Evolutionary conservation across 2,329 filamentous ascomycete species (phyloP).

Genomic region (Sordariomycetes sp.): DNA sequence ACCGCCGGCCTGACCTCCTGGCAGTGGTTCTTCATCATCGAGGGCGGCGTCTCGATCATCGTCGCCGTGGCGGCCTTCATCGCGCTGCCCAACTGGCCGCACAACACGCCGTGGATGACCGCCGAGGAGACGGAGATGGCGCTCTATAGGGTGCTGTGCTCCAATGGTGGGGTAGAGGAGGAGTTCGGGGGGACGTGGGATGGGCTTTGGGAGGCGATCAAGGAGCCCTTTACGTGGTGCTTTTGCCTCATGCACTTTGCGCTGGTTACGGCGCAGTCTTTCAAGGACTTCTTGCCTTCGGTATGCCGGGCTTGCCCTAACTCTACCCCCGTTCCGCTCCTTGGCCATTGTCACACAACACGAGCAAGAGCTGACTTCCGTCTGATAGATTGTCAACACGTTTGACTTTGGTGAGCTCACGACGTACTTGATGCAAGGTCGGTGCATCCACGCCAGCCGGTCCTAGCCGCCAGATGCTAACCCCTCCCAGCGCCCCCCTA

Average conservation of each 20-base stretch:
- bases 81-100: conserved; percentile 19
- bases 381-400: conserved; percentile 13
- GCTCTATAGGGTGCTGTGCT: conserved; percentile 18
- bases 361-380: not conserved
- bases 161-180: conserved; percentile 20
- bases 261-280: conserved; percentile 25
- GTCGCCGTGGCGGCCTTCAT: conserved; percentile 17
- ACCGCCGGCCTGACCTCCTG: conserved; percentile 19
- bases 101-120: conserved; percentile 17
- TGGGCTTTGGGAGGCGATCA: conserved; percentile 16
- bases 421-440: conserved; percentile 21
- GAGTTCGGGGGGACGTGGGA: conserved; percentile 20
- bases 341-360: not conserved
- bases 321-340: not conserved
- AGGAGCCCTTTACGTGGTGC: conserved; percentile 23
- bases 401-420: conserved; percentile 13
- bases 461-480: no score
- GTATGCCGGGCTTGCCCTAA: conserved; percentile 6
- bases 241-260: conserved; percentile 26
- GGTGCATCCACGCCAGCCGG: no score
- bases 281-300: conserved; percentile 27
- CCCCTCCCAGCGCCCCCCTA: conserved; percentile 18
- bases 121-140: conserved; percentile 22
- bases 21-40: conserved; percentile 24
- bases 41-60: conserved; percentile 13